Conservation (phyloP, 2,329 filamentous ascomycete genomes). For the Colletotrichum nymphaeae region DNA sequence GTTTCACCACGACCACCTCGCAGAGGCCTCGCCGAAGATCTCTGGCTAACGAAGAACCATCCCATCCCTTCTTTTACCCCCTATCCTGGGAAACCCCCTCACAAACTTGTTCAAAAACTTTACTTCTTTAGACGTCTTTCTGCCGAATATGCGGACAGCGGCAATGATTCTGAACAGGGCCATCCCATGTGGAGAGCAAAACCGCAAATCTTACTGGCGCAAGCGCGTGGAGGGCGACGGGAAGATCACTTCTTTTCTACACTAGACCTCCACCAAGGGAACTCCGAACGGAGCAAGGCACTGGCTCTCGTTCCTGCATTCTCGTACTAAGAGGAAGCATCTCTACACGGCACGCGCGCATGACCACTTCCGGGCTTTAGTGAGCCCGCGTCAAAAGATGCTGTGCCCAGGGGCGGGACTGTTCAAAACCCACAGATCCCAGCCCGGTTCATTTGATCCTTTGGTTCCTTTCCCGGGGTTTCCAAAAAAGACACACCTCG, state of each 20-base stretch:
- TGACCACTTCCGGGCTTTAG: background rate
- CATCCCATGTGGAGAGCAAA: constrained; percentile 12
- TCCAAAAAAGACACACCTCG: constrained; percentile 15
- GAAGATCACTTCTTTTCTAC: background rate
- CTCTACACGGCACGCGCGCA: constrained; percentile 7
- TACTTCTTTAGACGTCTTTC: background rate
- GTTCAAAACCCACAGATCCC: background rate
- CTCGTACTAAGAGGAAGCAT: background rate
- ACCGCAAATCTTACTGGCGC: constrained; percentile 16
- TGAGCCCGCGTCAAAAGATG: constrained; percentile 14
- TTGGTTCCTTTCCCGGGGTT: background rate
- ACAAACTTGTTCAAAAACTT: background rate
- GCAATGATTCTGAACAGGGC: constrained; percentile 3
- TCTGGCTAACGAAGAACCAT: constrained; percentile 1
- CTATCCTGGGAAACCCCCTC: background rate
- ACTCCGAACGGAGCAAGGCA: background rate
- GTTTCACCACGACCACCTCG: constrained; percentile 34
- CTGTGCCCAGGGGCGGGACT: constrained; percentile 31
- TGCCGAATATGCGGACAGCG: background rate
- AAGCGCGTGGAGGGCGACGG: constrained; percentile 17
- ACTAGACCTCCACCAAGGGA: background rate
- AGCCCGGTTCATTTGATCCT: constrained; percentile 8
- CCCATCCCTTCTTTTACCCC: background rate
- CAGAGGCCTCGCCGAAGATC: constrained; percentile 30
- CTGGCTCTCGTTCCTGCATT: constrained; percentile 21